Evolutionary conservation across 192 early-diverging fungal species (phyloP), one percentile per base, ranked within the genome.

Genomic region (Diversispora epigaea): DNA sequence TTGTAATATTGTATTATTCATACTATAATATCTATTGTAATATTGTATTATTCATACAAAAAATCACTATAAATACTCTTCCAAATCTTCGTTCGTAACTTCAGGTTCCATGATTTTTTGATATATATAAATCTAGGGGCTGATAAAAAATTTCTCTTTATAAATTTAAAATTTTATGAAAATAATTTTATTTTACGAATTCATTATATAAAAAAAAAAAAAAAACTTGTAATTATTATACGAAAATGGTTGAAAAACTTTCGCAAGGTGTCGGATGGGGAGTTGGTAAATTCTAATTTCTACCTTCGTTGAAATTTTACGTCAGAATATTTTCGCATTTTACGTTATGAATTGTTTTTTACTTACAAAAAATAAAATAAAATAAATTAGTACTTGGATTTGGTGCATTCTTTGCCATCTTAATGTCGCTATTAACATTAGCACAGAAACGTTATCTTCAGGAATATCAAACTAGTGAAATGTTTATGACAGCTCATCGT

Each of bases 401-500:
- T 11, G 82, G 82, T 68, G 76, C 78, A 6, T 85, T 91, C 32
- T 89, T 88, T 79, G 82, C 87, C 14, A 62, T 69, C 3, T 47
- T 91, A 62, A 91, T 91, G 86, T 89, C 87, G 3, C 32, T 89
- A 10, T 81, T 91, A 21, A 91, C 90, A 9, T 78, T 79, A 76
- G 84, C 84, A n/a, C 84, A 90, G 62, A 86, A 89, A 55, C 78
- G 89, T 21, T 92, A 91, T 75, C 72, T 90, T n/a, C 77, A 82
- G 22, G 91, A 93, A 76, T 78, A 77, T 44, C 77, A 89, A 64
- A 87, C 87, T 4, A 87, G 87, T 2, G 90, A 93, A 79, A 87
- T 83, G 71, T 92, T 86, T 71, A 91, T 87, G 83, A 90, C 91
- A 9, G 91, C 88, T n/a, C 80, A 84, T 32, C 77, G 91, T 49